Percentiles rank a stretch among this genome's conserved stretches.
phyloP scores from a whole-genome alignment of 2,329 filamentous ascomycete species.

The Tothia fuscella region DNA sequence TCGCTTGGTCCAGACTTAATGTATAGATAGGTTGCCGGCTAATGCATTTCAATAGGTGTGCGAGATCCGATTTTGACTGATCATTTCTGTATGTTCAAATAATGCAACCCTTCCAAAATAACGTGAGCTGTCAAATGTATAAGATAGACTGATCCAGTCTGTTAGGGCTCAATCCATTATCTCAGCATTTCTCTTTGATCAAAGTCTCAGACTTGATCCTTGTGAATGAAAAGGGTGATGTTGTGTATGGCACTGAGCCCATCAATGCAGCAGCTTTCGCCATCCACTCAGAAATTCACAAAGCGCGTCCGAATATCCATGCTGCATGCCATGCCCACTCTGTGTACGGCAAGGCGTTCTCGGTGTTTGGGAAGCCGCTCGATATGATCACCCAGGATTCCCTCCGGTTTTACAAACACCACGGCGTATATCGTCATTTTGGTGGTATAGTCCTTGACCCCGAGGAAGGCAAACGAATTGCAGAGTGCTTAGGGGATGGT shows the following conservation, averaged over 20 bases:
- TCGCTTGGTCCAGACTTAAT: conserved; percentile 14
- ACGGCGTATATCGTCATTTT: conserved; percentile 30
- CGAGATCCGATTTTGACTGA: conserved; percentile 25
- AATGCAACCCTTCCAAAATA: background rate
- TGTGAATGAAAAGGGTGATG: conserved; percentile 30
- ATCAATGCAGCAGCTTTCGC: conserved; percentile 37
- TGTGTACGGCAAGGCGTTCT: conserved; percentile 36
- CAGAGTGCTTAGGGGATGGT: conserved; percentile 24
- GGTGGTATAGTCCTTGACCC: conserved; percentile 31
- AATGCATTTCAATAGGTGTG: conserved; percentile 17
- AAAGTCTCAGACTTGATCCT: conserved; percentile 31
- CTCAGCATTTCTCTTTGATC: conserved; percentile 33
- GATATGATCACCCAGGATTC: conserved; percentile 39
- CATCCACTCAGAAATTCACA: conserved; percentile 33
- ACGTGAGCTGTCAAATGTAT: background rate
- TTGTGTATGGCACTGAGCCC: conserved; percentile 29
- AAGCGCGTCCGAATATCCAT: conserved; percentile 25
- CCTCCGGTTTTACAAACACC: conserved; percentile 29
- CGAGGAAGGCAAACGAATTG: conserved; percentile 34
- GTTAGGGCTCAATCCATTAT: conserved; percentile 31
- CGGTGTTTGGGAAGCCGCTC: conserved; percentile 32
- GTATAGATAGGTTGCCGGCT: background rate
- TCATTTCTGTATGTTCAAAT: conserved; percentile 23
- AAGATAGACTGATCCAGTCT: background rate
- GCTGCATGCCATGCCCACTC: conserved; percentile 34